phyloP scores from a whole-genome alignment of 2,329 filamentous ascomycete genomes.

The Xylaria sp. region DNA sequence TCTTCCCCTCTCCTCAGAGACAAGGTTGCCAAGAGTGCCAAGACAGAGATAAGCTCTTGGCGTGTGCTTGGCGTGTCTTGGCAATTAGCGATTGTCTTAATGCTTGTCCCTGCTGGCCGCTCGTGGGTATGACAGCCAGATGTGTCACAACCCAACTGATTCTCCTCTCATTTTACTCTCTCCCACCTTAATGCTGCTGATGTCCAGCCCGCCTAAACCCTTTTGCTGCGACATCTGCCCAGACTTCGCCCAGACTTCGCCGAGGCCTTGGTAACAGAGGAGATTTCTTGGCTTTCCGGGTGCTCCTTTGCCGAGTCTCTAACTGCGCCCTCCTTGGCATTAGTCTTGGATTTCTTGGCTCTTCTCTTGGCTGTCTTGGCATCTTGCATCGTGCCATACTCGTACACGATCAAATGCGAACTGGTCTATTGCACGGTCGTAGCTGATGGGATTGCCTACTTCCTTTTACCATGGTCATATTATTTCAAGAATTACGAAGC shows the following conservation, averaged over 20 bases:
- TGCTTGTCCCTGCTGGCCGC: slow-evolving; percentile 19
- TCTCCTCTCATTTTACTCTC: slow-evolving; percentile 8
- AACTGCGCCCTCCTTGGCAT: slow-evolving; percentile 44
- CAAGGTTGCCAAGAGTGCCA: slow-evolving; percentile 48
- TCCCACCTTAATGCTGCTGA: neutral
- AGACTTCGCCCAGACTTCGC: slow-evolving; percentile 16
- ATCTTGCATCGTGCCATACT: slow-evolving; percentile 14
- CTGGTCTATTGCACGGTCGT: slow-evolving; percentile 14
- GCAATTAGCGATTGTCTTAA: slow-evolving; percentile 43
- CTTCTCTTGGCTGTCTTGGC: slow-evolving; percentile 35
- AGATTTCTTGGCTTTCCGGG: slow-evolving; percentile 37
- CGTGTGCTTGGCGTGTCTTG: slow-evolving; percentile 43
- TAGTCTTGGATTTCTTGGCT: slow-evolving; percentile 32
- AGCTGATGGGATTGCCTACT: slow-evolving; percentile 17
- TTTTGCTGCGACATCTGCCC: slow-evolving; percentile 1
- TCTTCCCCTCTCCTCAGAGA: slow-evolving; percentile 41
- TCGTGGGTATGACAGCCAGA: slow-evolving; percentile 22
- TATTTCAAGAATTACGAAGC: neutral
- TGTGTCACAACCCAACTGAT: slow-evolving; percentile 24
- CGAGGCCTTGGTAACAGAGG: slow-evolving; percentile 25
- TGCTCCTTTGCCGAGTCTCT: slow-evolving; percentile 46
- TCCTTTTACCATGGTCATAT: slow-evolving; percentile 8
- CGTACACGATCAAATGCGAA: slow-evolving; percentile 19
- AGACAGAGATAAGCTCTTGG: slow-evolving; percentile 42
- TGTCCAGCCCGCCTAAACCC: neutral